Evolutionary conservation across 805 yeast species (phyloP), one percentile per base, ranked within the genome.

Genomic region (Blastobotrys parvus): DNA sequence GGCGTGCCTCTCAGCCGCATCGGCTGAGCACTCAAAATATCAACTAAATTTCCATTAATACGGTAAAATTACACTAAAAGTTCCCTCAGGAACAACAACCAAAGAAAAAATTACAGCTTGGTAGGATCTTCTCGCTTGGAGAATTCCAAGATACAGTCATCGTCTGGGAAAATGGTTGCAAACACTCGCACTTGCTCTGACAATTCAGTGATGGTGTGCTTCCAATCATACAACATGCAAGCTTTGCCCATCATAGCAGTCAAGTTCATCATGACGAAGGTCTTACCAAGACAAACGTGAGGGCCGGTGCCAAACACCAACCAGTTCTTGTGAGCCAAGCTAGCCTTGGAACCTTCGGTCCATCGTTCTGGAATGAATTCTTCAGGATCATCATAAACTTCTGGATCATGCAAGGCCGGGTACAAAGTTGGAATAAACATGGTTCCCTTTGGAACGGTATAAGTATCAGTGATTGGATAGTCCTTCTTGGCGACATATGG

Each of bases 141-240:
- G 71, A 89, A 90, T 54, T 79, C 70, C 61, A 92, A 68, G 51
- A 85, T 76, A 60, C 94, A 78, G 63, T 92, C 96, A 67, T 92
- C 98, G 63, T 86, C 79, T 21, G 98, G 98, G 83, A 92, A 92
- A 61, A 92, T 88, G 16, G 98, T 92, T 21, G 98, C 98, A 62
- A 92, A 92, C 32, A 92, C 97, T 60, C 87, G 85, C 59, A 92
- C 88, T 59, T 87, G 80, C 69, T 92, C 98, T 54, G 90, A 80
- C 53, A 81, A 69, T 34, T 80, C 82, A 19, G 98, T 92, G 38
- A 82, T 78, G 51, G 78, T 74, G 63, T 92, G 98, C 46, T 74
- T 66, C 68, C 92, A 77, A 63, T 92, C 89, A 42, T 88, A 74
- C 54, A 74, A 68, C 76, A 92, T 64, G 19, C 86, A 77, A 44